Conservation (phyloP, 108 stramenopile genomes). For the Stephanodiscus triporus region DNA sequence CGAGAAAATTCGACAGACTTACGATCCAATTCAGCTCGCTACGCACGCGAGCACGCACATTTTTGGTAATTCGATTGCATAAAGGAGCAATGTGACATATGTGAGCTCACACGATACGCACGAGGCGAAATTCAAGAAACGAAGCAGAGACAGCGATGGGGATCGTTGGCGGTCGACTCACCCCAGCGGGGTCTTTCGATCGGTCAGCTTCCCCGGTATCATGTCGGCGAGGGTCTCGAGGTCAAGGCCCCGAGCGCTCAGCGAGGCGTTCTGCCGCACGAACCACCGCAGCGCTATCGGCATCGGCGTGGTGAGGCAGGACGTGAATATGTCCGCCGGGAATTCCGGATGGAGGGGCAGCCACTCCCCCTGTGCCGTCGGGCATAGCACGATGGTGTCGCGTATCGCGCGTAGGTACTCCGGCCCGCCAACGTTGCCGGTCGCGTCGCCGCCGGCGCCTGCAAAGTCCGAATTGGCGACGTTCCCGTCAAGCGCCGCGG, state of each 20-base stretch:
- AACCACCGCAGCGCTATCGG: conserved; percentile 97
- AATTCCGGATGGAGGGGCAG: conserved; percentile 95
- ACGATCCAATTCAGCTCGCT: conserved; percentile 99
- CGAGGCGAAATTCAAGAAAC: too few species aligned
- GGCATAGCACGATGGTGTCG: conserved; percentile 95
- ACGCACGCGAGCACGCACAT: background rate
- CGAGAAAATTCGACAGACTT: too few species aligned
- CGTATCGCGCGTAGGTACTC: conserved; percentile 52
- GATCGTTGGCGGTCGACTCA: background rate
- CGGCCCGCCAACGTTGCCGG: too few species aligned
- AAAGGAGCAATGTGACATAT: conserved; percentile 14
- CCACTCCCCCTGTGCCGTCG: conserved; percentile 90
- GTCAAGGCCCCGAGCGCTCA: conserved; percentile 59
- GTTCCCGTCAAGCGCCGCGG: conserved; percentile 51
- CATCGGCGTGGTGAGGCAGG: conserved; percentile 98
- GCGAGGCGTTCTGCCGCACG: conserved; percentile 70
- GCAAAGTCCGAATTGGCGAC: conserved; percentile 14
- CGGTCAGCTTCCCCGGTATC: conserved; percentile 92
- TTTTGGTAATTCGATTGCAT: too few species aligned
- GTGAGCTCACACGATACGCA: background rate
- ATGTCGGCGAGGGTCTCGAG: conserved; percentile 71
- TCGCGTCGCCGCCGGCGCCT: conserved; percentile 7
- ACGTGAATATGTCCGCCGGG: conserved; percentile 98
- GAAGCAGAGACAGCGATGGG: too few species aligned
- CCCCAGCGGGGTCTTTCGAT: conserved; percentile 89